Evolutionary conservation across 257 asterid species (phyloP), one percentile per base, ranked within the genome.

Genomic region (Solanum ahanhuiri): DNA sequence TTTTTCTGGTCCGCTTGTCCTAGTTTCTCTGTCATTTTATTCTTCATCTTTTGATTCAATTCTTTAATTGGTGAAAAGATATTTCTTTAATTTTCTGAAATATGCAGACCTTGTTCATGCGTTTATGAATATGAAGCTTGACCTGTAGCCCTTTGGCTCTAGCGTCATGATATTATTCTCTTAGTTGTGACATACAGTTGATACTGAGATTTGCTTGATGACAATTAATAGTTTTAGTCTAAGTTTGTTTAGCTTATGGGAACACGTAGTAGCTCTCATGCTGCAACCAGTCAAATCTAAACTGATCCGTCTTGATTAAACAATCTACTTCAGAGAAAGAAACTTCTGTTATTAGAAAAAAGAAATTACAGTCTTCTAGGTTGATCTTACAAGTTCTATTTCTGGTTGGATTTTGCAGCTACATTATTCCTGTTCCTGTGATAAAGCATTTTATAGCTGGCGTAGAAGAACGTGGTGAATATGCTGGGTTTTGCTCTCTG

Each of bases 341-440:
- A 28, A 17, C 23, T 41, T 17, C 48, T 77, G 23, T 23, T 41
- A 43, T 43, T 77, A 28, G 83, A 43, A 77, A 77, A 4, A 31
- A 8, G 23, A 41, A 23, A 12, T 23, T n/a, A 37, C 35, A 45
- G 66, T 45, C 64, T 79, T 30, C 41, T 43, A 25, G 9, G 28
- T 79, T 79, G 66, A 48, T 10, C 83, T 79, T 79, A 45, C 66
- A 17, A 79, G 84, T 45, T 79, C 60, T 15, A 43, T 48, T 15
- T 79, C 11, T 45, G 25, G 25, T 45, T 83, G 66, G 41, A 33
- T 71, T 83, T 83, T 89, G 89, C 94, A 94, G 99, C 83, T 96
- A 96, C 87, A 95, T 96, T 88, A 96, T 96, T 90, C 99, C 99
- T 57, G 98, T 93, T 67, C 98, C 99, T 60, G 98, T 95, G 81